phyloP scores from a whole-genome alignment of 768 basidiomycete genomes.

The Tubosaeta sp. region DNA sequence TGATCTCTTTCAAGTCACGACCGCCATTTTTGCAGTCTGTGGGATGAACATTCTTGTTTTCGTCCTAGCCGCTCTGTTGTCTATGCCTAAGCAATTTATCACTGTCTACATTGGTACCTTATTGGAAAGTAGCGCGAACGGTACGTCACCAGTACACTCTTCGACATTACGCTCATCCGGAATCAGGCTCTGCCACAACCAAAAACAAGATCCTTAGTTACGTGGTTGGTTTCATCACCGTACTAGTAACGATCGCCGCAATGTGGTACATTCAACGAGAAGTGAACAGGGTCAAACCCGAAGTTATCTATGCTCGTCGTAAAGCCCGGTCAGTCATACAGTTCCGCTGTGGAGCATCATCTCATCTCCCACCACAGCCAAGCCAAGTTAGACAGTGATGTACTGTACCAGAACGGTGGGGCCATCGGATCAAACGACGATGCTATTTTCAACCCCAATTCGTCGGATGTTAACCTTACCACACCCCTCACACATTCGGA shows the following conservation, averaged over 20 bases:
- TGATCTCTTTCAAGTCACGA: constrained; percentile 56
- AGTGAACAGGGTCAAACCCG: constrained; percentile 66
- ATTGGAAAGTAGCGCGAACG: constrained; percentile 45
- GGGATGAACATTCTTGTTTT: constrained; percentile 83
- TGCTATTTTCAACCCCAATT: constrained; percentile 33
- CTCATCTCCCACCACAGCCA: constrained; percentile 38
- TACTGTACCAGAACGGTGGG: constrained; percentile 28
- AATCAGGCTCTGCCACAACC: constrained; percentile 22
- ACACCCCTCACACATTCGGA: constrained; percentile 24
- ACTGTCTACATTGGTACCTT: constrained; percentile 89
- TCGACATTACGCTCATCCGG: constrained; percentile 1
- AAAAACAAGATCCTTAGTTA: constrained; percentile 66
- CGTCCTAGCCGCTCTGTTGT: constrained; percentile 72
- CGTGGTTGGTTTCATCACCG: constrained; percentile 60
- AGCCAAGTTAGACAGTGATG: constrained; percentile 41
- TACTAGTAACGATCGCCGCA: constrained; percentile 67
- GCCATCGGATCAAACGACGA: constrained; percentile 28
- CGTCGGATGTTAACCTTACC: constrained; percentile 41
- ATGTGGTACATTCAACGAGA: constrained; percentile 79
- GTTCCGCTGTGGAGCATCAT: neutral
- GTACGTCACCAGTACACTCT: constrained; percentile 7
- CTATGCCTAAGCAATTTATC: constrained; percentile 87
- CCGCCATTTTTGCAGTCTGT: constrained; percentile 83
- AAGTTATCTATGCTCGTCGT: constrained; percentile 63
- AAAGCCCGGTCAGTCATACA: constrained; percentile 54